phyloP scores from a whole-genome alignment of 352 stramenopile species.

The Pythium aphanidermatum region DNA sequence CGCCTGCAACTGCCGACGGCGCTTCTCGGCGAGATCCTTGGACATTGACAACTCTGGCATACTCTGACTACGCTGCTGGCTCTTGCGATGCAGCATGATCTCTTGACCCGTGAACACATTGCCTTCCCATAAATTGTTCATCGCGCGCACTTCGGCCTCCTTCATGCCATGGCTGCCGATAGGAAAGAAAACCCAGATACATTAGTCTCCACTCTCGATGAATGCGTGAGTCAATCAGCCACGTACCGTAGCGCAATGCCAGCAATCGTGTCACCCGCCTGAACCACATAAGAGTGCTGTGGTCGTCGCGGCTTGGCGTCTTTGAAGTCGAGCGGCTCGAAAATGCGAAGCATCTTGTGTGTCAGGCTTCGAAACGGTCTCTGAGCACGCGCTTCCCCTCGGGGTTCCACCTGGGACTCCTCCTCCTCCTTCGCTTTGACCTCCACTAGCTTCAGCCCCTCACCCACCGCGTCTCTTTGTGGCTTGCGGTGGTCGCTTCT shows the following conservation, averaged over 20 bases:
- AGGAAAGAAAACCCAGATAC: not conserved
- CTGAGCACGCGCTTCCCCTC: no score
- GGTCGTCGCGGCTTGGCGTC: slow-evolving; percentile 14
- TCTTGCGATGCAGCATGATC: slow-evolving; percentile 36
- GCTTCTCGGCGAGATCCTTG: slow-evolving; percentile 8
- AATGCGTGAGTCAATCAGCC: not conserved
- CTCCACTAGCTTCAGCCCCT: no score
- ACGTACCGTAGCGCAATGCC: slow-evolving; percentile 34
- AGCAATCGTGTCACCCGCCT: slow-evolving; percentile 34
- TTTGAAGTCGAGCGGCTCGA: slow-evolving; percentile 30
- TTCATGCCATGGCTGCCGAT: slow-evolving; percentile 50
- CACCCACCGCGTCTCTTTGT: no score
- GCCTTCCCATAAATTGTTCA: slow-evolving; percentile 45
- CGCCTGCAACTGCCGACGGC: not conserved
- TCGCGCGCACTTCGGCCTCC: slow-evolving; percentile 38
- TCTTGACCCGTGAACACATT: slow-evolving; percentile 34
- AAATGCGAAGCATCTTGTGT: slow-evolving; percentile 31
- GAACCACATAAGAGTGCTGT: slow-evolving; percentile 29
- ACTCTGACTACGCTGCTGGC: slow-evolving; percentile 40
- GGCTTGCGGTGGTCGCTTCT: no score
- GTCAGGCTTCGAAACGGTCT: no score
- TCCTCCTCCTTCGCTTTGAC: not conserved
- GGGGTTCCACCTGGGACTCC: not conserved
- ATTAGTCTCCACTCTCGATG: not conserved
- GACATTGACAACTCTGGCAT: slow-evolving; percentile 23